Base-by-base conservation (phyloP, 768 basidiomycete genomes). In the Mycena indigotica region DNA sequence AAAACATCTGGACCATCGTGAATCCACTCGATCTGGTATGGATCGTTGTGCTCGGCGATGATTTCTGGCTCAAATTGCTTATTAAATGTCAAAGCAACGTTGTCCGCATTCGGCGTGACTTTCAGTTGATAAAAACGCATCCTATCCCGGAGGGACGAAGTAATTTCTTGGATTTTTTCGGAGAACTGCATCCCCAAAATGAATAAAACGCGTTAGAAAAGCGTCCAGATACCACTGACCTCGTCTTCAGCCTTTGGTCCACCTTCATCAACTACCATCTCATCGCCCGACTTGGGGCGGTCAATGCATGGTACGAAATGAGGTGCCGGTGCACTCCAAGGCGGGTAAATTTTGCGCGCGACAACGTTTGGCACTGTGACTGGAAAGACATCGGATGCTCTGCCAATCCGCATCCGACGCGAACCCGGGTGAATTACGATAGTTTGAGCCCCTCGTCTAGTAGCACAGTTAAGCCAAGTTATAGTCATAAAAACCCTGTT, bases 61-160 rank as follows among this genome's bases (percentile, higher is more conserved):
- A 83, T 83, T 67, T 95, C 92, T 2, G 93, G 89, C 67, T 85
- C 84, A 70, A 93, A 91, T 58, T 87, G 86, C 57, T 85, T 84
- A 67, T 96, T 97, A 71, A 89, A 93, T 12, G 82, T 84, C 4
- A 86, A 83, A 1, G 89, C 90, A 41, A 90, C 86, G 49, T 76
- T 78, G 5, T 83, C 82, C 39, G 84, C 88, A 69, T 85, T 88
- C 21, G 78, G 87, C 23, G 85, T 93, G 53, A 86, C 88, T 52
- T 81, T 82, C 55, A 92, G 77, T 70, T 92, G 92, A 72, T 93
- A 93, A 69, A 93, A 93, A 28, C 86, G 81, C 91, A 93, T 92
- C 52, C 91, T 77, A 53, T 92, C 91, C 24, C 89, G 84, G 39
- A 93, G 77, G 3, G 91, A 91, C 38, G 84, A 72, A 1, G 82